Conservation (phyloP, 2,329 filamentous ascomycete species). For the Colletotrichum brevisporum region DNA sequence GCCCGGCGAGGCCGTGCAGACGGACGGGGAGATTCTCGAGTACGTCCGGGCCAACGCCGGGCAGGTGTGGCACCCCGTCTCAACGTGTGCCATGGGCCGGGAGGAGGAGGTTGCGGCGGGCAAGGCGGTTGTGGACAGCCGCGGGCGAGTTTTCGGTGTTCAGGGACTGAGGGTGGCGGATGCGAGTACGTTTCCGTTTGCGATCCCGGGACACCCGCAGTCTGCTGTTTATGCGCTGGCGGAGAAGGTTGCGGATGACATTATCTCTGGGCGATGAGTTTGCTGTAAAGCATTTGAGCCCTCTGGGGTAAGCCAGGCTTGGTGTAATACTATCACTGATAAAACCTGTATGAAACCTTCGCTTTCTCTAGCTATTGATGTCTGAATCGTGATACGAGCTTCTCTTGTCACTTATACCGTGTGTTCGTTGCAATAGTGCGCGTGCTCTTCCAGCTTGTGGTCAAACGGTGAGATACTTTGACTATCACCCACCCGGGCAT, state of each 20-base stretch:
- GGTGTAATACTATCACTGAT: too few species aligned
- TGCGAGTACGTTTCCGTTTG: constrained; percentile 46
- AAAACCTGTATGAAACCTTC: too few species aligned
- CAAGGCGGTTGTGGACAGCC: constrained; percentile 66
- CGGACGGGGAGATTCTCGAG: constrained; percentile 58
- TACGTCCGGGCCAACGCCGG: constrained; percentile 52
- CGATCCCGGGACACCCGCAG: constrained; percentile 45
- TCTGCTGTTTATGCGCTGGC: constrained; percentile 44
- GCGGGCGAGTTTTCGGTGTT: constrained; percentile 40
- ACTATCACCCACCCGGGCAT: too few species aligned
- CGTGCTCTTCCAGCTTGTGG: too few species aligned
- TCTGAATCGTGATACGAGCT: too few species aligned
- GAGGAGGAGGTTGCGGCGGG: constrained; percentile 57
- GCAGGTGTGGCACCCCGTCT: constrained; percentile 67
- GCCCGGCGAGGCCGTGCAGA: constrained; percentile 54
- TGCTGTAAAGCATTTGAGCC: too few species aligned
- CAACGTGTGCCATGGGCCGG: constrained; percentile 68
- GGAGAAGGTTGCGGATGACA: constrained; percentile 45
- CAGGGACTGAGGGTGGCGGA: constrained; percentile 43
- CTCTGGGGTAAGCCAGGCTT: too few species aligned
- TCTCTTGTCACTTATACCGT: too few species aligned
- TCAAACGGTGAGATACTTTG: too few species aligned
- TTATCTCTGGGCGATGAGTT: constrained; percentile 54
- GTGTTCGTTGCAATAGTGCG: too few species aligned
- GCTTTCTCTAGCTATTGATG: too few species aligned